Conservation (phyloP, 257 asterid genomes). For the Salvia rosmarinus region DNA sequence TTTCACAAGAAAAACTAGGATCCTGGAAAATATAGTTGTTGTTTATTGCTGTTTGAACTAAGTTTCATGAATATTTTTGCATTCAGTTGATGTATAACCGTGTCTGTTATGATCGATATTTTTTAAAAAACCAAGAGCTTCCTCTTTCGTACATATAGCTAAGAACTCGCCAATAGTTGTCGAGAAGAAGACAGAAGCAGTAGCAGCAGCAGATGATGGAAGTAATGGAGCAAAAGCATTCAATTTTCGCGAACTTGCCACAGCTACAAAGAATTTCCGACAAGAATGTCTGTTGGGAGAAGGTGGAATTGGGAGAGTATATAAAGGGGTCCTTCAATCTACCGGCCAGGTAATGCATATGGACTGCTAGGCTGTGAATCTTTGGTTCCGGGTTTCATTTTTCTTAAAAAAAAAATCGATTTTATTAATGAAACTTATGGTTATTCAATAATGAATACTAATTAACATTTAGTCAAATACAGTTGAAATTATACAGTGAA, state of each 20-base stretch:
- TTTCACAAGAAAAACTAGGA: no score
- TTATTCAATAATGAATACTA: no score
- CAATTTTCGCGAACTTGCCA: conserved; percentile 88
- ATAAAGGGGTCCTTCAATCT: conserved; percentile 64
- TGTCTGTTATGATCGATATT: no score
- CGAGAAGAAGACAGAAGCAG: conserved; percentile 32
- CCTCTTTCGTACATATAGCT: conserved; percentile 20
- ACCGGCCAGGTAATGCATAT: conserved; percentile 60
- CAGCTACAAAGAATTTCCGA: conserved; percentile 81
- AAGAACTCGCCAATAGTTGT: conserved; percentile 32
- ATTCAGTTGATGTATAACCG: background rate
- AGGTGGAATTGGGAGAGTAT: conserved; percentile 82
- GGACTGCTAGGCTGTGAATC: no score
- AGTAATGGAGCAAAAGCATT: conserved; percentile 46
- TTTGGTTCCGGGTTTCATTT: no score
- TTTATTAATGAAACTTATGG: no score
- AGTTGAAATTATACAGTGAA: no score
- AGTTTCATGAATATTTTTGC: background rate
- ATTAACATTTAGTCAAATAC: no score
- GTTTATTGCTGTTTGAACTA: background rate
- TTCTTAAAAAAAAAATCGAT: no score
- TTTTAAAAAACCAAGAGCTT: background rate
- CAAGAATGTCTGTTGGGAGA: conserved; percentile 74
- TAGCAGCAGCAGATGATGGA: conserved; percentile 33
- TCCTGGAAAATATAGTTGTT: no score